Percentiles rank a stretch among this genome's conserved stretches.
These are phyloP conservation scores for Rhododendron vialii DNA, from an alignment of 148 eudicot species.

Conservation along the genomic window DNA sequence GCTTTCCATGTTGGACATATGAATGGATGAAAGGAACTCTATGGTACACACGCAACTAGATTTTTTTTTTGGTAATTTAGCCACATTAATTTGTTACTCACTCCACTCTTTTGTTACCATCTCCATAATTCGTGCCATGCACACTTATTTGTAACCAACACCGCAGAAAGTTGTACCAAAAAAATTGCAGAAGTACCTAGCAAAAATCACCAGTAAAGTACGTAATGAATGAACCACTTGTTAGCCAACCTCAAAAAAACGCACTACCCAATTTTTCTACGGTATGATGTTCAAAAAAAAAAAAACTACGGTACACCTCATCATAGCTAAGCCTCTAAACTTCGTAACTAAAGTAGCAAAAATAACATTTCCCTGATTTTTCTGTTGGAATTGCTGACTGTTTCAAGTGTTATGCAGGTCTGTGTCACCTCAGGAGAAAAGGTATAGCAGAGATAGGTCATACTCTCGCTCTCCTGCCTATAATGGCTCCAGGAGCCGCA, in stretches of 20 bases:
- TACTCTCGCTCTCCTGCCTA: conserved; percentile 49
- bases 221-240: not conserved
- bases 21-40: not conserved
- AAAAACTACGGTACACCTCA: not conserved
- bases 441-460: conserved; percentile 63
- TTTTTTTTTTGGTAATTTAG: not conserved
- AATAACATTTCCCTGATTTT: not conserved
- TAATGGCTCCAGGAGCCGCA: conserved; percentile 36
- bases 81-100: not conserved
- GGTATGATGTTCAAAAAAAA: no score
- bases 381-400: not conserved
- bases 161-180: not conserved
- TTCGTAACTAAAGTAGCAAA: not conserved
- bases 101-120: not conserved
- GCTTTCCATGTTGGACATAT: not conserved
- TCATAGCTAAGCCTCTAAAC: not conserved
- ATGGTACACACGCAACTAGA: not conserved
- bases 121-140: not conserved
- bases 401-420: conserved; percentile 47
- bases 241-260: not conserved
- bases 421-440: conserved; percentile 61
- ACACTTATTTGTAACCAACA: not conserved
- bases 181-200: not conserved
- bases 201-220: not conserved
- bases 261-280: not conserved